Evolutionary conservation across 768 basidiomycete species (phyloP).

Genomic region (Leccinum truebloodii): DNA sequence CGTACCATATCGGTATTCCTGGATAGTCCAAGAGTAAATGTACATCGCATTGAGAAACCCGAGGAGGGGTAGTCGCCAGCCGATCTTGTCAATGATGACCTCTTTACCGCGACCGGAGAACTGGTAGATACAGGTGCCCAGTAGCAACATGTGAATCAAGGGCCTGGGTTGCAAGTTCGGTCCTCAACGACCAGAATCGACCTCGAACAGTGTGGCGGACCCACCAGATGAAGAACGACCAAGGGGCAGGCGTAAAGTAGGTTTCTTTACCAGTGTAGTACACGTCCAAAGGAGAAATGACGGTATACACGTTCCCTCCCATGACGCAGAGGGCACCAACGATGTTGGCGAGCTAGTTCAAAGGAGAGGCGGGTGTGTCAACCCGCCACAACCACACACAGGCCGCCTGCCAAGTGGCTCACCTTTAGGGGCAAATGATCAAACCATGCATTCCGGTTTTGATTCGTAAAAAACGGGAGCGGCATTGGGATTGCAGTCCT

Average conservation of each 20-base stretch:
- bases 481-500: slow-evolving; percentile 22
- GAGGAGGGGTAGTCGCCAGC: slow-evolving; percentile 67
- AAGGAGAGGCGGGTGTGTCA: slow-evolving; percentile 14
- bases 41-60: slow-evolving; percentile 65
- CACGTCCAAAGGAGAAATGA: slow-evolving; percentile 52
- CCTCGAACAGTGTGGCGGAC: slow-evolving; percentile 11
- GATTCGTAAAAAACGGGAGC: slow-evolving; percentile 19
- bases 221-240: slow-evolving; percentile 63
- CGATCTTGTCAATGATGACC: slow-evolving; percentile 60
- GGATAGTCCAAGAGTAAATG: slow-evolving; percentile 57
- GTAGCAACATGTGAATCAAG: slow-evolving; percentile 62
- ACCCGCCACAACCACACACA: neutral
- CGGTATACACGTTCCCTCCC: slow-evolving; percentile 60
- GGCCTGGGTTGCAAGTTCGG: slow-evolving; percentile 39
- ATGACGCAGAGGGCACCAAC: slow-evolving; percentile 55
- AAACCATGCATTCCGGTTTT: slow-evolving; percentile 39
- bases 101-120: slow-evolving; percentile 56
- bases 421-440: slow-evolving; percentile 60
- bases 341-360: slow-evolving; percentile 51
- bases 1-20: slow-evolving; percentile 49
- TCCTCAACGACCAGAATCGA: neutral
- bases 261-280: slow-evolving; percentile 57
- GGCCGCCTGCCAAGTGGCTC: neutral
- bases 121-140: slow-evolving; percentile 65
- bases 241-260: slow-evolving; percentile 66